Evolutionary conservation across 1,284 basidiomycete species (phyloP), one percentile per base, ranked within the genome.

Genomic region (Violaceomyces palustris): DNA sequence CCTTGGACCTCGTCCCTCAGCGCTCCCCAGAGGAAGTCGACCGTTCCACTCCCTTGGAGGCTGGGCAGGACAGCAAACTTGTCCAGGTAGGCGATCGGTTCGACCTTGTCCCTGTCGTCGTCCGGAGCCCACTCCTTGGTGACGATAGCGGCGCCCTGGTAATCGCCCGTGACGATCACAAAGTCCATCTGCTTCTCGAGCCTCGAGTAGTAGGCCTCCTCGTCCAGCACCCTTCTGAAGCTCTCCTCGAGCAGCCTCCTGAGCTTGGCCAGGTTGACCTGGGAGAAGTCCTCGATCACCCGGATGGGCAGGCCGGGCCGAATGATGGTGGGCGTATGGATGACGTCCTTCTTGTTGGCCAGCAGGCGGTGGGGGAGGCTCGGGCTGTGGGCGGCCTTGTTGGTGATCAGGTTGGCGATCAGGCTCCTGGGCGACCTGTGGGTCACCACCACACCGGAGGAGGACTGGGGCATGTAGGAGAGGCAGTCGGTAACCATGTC

Each of bases 21-120:
- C 21, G 92, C 93, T 35, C 96, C 92, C 93, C 94, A 99, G 33
- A 99, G 78, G 77, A 99, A 99, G 77, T 99, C 94, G 44, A 98
- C 94, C 0, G 93, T 97, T 17, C 94, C 94, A 69, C 96, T 92
- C 14, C 94, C 94, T 74, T 98, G 94, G 73, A 97, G 82, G 48
- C 79, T 83, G 1, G 94, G 94, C 33, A 93, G 78, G 30, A 99
- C 91, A 12, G 92, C 93, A 74, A 99, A 99, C 75, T 99, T 99
- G 80, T 99, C 94, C 39, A 99, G 81, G 74, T 99, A 99, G 12
- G 88, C 85, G 51, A 98, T 86, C 0, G 75, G 65, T 19, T 61
- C 49, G 3, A 43, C 54, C 1, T 27, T 27, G 6, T 35, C 28
- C 2, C 44, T 41, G 18, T 53, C 59, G 18, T 70, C 62, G 29